phyloP scores from a whole-genome alignment of 768 basidiomycete species.

The Lyophyllum shimeji region DNA sequence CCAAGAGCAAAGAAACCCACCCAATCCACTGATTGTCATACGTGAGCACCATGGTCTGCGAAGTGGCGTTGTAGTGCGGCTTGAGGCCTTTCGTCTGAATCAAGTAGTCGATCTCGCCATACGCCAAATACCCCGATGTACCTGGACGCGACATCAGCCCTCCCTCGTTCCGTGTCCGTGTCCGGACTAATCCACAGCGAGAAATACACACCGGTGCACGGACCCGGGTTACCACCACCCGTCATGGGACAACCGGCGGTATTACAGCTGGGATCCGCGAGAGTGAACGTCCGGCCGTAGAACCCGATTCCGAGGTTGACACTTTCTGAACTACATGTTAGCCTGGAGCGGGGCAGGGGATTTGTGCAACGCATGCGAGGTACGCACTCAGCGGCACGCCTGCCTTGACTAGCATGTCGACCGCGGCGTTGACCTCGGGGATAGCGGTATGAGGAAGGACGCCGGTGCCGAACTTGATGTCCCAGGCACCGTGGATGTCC shows the following conservation, averaged over 20 bases:
- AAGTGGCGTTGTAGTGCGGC: neutral
- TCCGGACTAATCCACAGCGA: no score
- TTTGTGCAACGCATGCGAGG: no score
- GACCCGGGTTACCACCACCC: slow-evolving; percentile 4
- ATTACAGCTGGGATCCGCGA: slow-evolving; percentile 11
- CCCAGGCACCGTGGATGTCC: slow-evolving; percentile 12
- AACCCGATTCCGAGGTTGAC: slow-evolving; percentile 18
- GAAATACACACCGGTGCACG: slow-evolving; percentile 1
- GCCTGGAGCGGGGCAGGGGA: no score
- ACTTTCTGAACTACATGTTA: neutral
- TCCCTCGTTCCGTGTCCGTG: no score
- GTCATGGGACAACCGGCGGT: slow-evolving; percentile 13
- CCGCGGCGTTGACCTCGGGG: slow-evolving; percentile 17
- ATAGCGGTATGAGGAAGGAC: slow-evolving; percentile 20
- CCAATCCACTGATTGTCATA: no score
- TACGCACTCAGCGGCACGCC: no score
- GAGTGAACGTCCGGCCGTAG: slow-evolving; percentile 16
- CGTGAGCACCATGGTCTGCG: neutral
- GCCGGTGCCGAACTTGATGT: no score
- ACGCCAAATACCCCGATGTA: neutral
- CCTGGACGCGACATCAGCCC: neutral
- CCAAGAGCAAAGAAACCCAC: no score
- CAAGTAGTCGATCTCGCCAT: neutral
- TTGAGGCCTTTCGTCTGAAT: neutral
- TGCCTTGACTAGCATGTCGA: slow-evolving; percentile 2